A percentile compares a stretch with the other conserved stretches of the same genome.
Conservation (phyloP, 257 asterid genomes). For the Nicotiana undulata region DNA sequence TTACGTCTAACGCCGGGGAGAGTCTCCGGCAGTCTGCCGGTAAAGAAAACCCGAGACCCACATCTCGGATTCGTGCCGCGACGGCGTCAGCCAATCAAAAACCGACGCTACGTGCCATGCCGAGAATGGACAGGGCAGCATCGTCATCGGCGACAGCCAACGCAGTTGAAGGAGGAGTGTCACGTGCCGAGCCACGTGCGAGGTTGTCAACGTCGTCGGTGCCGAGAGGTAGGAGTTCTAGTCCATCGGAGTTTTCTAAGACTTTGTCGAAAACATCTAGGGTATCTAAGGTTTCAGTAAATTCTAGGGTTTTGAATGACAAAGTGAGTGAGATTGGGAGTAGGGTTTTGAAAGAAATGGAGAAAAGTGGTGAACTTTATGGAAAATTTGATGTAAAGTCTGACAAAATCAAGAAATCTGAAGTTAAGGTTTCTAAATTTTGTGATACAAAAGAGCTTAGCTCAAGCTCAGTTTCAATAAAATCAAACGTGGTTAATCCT, state of each 20-base stretch:
- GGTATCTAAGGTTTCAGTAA: constrained; percentile 34
- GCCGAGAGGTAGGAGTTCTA: constrained; percentile 80
- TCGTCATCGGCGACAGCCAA: constrained; percentile 20
- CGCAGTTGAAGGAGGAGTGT: constrained; percentile 12
- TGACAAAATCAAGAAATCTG: constrained; percentile 14
- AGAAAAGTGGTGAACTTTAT: background rate
- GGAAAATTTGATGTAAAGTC: constrained; percentile 11
- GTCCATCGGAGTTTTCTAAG: constrained; percentile 54
- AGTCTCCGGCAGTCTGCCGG: constrained; percentile 31
- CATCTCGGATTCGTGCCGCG: constrained; percentile 46
- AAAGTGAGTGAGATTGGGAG: constrained; percentile 1
- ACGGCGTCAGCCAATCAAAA: constrained; percentile 29
- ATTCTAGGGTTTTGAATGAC: constrained; percentile 14
- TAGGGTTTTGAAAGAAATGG: background rate
- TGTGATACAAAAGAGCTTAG: constrained; percentile 18
- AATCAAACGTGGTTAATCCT: constrained; percentile 9
- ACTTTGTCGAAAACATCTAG: constrained; percentile 32
- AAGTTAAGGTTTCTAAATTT: background rate
- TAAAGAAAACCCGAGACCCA: constrained; percentile 63
- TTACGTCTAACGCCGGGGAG: constrained; percentile 10
- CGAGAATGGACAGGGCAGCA: constrained; percentile 40
- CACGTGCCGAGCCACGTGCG: constrained; percentile 31
- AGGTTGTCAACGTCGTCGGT: constrained; percentile 58
- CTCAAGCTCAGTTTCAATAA: constrained; percentile 18
- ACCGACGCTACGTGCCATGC: constrained; percentile 48